Evolutionary conservation across 768 basidiomycete species (phyloP).

Genomic region (Amanita pseudoporphyria): DNA sequence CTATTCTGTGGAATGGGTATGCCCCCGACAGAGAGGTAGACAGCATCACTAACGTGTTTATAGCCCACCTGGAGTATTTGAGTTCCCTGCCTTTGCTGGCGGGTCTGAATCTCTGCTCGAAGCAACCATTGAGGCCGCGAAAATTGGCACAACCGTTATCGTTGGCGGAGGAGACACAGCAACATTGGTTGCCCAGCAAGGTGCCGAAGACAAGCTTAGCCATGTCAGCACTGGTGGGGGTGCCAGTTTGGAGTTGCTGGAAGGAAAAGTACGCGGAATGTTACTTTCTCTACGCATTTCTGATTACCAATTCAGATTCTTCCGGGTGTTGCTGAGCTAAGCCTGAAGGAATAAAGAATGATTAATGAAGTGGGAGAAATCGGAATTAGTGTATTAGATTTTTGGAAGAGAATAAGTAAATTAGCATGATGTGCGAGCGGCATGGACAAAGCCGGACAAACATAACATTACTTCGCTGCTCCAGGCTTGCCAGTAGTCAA

Average conservation of each 20-base stretch:
- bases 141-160: conserved; percentile 84
- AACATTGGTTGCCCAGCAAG: conserved; percentile 86
- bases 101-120: conserved; percentile 82
- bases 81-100: conserved; percentile 83
- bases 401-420: neutral
- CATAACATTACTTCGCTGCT: neutral
- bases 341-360: conserved; percentile 45
- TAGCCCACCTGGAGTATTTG: conserved; percentile 96
- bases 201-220: conserved; percentile 80
- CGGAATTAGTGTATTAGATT: too few species aligned
- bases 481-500: neutral
- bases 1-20: conserved; percentile 94
- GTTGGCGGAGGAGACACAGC: conserved; percentile 95
- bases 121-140: conserved; percentile 78
- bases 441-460: neutral
- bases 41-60: conserved; percentile 1
- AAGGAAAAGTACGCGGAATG: conserved; percentile 74
- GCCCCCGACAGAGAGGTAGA: conserved; percentile 14
- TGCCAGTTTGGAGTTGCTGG: conserved; percentile 88
- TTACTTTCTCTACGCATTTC: conserved; percentile 1
- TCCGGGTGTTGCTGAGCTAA: conserved; percentile 88
- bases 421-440: neutral
- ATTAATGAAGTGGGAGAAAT: neutral
- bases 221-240: conserved; percentile 97
- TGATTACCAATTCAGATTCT: conserved; percentile 43